phyloP scores from a whole-genome alignment of 768 basidiomycete genomes.

The Thelephora aurantiotincta region DNA sequence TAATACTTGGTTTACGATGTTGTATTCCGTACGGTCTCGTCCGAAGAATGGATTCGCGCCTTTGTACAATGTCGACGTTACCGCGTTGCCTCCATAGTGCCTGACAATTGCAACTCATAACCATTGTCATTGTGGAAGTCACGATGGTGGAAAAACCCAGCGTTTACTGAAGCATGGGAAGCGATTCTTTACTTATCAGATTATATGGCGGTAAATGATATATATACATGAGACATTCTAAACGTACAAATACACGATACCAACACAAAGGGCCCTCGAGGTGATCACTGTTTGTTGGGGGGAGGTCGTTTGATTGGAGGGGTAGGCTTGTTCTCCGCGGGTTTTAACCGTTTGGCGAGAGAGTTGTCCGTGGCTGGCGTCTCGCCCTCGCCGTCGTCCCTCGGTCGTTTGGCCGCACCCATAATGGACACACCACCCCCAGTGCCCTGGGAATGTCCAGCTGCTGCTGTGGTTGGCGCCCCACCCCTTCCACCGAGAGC shows the following conservation, averaged over 20 bases:
- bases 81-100: too few relatives aligned
- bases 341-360: conserved; percentile 53
- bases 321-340: conserved; percentile 27
- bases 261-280: conserved; percentile 3
- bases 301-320: conserved; percentile 2
- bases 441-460: conserved; percentile 15
- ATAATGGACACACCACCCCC: conserved; percentile 39
- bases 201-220: too few relatives aligned
- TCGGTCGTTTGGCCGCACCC: conserved; percentile 55
- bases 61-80: too few relatives aligned
- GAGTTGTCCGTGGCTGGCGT: conserved; percentile 31
- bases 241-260: conserved; percentile 9
- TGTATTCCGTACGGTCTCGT: too few relatives aligned
- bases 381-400: conserved; percentile 33
- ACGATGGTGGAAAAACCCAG: too few relatives aligned
- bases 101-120: too few relatives aligned
- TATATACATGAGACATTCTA: too few relatives aligned
- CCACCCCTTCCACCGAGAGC: conserved; percentile 20
- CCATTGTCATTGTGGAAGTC: too few relatives aligned
- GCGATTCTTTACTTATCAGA: too few relatives aligned
- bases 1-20: too few relatives aligned
- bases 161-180: too few relatives aligned
- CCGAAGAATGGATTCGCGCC: too few relatives aligned
- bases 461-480: conserved; percentile 11
- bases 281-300: not conserved